Evolutionary conservation across 2,329 filamentous ascomycete genomes (phyloP), one percentile per base, ranked within the genome.

Genomic region (Pseudogymnoascus destructans): DNA sequence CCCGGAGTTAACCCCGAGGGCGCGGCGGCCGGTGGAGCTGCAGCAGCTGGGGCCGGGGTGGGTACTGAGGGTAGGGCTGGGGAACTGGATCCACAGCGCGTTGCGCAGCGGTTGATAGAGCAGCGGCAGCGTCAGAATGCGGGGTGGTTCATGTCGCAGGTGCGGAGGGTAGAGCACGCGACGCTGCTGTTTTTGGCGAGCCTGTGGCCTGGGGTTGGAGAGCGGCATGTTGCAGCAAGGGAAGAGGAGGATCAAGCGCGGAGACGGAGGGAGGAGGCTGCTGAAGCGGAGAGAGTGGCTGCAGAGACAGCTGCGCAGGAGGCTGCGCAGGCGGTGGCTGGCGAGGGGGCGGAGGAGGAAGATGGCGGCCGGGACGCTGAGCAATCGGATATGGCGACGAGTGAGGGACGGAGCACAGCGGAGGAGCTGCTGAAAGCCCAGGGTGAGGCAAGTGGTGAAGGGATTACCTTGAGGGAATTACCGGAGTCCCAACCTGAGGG

Each of bases 151-250:
- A 66, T 75, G 61, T 69, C 75, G 56, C 77, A 79, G 59, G 68
- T 78, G 4, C 73, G 81, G 59, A 72, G 79, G 9, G 65, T 80
- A 5, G 81, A 86, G 69, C 76, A 82, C 61, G 78, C 81, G 15
- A 74, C 79, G 0, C 74, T 85, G 13, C 72, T 86, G 21, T 85
- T 86, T 64, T 71, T 86, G 19, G 82, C 82, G 17, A 86, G 82
- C 66, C 77, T 86, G 61, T 80, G 82, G 1, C 82, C 82, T 0
- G 82, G 82, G 8, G 76, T 86, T 21, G 81, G 81, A 0, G 82
- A 86, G 69, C 73, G 81, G 55, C 82, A 86, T 61, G 84, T 86
- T 58, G 66, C 67, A 27, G 67, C 67, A 19, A 62, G 68, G 32
- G 67, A 69, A 46, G 68, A 57, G 56, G 57, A 52, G n/a, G 46